Evolutionary conservation across 2,329 filamentous ascomycete genomes (phyloP).

Genomic region (Magnaporthiopsis rhizophila): DNA sequence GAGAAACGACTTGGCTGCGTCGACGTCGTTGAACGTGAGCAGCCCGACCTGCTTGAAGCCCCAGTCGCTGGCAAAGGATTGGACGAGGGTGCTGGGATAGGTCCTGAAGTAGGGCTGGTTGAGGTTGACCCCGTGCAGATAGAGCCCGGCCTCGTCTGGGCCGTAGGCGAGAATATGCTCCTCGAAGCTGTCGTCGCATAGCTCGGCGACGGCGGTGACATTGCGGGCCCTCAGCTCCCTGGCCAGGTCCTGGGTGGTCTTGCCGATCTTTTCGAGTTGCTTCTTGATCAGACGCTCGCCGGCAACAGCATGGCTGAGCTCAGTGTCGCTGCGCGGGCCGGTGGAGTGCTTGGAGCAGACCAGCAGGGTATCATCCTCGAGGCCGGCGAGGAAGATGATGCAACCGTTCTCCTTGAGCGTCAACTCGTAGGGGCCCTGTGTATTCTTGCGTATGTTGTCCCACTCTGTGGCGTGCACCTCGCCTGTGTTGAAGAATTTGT

Average conservation of each 20-base stretch:
- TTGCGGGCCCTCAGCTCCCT: constrained; percentile 70
- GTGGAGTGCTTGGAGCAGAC: constrained; percentile 99
- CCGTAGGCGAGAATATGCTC: constrained; percentile 92
- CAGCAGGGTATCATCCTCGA: constrained; percentile 80
- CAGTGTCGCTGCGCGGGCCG: constrained; percentile 62
- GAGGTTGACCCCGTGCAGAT: constrained; percentile 92
- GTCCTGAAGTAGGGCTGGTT: constrained; percentile 91
- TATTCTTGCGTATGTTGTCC: constrained; percentile 67
- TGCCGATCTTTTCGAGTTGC: constrained; percentile 71
- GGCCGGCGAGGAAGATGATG: constrained; percentile 91
- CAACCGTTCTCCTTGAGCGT: constrained; percentile 99
- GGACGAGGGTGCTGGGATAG: constrained; percentile 73
- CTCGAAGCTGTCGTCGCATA: constrained; percentile 94
- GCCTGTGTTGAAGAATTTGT: constrained; percentile 96
- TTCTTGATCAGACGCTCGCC: constrained; percentile 76
- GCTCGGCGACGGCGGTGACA: constrained; percentile 87
- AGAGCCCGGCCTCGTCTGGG: constrained; percentile 76
- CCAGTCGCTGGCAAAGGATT: constrained; percentile 85
- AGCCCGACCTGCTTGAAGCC: constrained; percentile 87
- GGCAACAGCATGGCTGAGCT: constrained; percentile 72
- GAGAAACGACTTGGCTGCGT: constrained; percentile 70
- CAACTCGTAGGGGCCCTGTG: constrained; percentile 83
- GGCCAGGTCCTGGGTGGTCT: constrained; percentile 71
- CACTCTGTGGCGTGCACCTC: constrained; percentile 80
- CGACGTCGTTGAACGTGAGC: constrained; percentile 65